A percentile compares a stretch with the other conserved stretches of the same genome.
Conservation (phyloP, 805 yeast genomes). For the Ogataea polymorpha region DNA sequence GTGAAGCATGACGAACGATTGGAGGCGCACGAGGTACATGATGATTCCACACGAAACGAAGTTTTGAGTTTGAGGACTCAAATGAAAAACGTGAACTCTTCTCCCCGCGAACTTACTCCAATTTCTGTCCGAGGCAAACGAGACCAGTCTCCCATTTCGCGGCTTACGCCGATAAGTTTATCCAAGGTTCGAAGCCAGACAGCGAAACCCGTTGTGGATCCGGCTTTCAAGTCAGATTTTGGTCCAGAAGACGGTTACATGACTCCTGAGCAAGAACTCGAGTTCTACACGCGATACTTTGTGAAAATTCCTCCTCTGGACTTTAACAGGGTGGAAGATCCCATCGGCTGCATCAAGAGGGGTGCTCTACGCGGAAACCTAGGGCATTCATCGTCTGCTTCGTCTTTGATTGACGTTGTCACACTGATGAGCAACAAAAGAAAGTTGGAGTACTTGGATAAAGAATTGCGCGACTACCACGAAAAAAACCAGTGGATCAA, state of each 20-base stretch:
- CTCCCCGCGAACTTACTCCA: conserved; percentile 3
- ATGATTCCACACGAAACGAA: conserved; percentile 12
- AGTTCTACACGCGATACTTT: conserved; percentile 37
- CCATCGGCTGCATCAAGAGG: conserved; percentile 17
- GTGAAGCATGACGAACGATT: background rate
- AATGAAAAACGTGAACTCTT: conserved; percentile 1
- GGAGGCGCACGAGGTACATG: conserved; percentile 15
- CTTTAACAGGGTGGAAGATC: conserved; percentile 21
- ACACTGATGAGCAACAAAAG: conserved; percentile 5
- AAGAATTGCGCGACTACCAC: conserved; percentile 17
- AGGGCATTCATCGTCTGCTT: conserved; percentile 24
- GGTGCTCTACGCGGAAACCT: conserved; percentile 21
- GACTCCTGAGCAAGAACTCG: conserved; percentile 35
- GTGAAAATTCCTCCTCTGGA: conserved; percentile 25
- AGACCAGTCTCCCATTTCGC: background rate
- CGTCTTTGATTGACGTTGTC: conserved; percentile 20
- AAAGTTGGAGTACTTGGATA: conserved; percentile 11
- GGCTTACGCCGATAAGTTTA: conserved; percentile 4
- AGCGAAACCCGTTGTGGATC: conserved; percentile 14
- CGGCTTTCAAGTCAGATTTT: conserved; percentile 24
- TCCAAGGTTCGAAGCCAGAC: conserved; percentile 1
- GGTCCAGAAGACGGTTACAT: conserved; percentile 39
- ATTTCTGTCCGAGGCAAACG: background rate
- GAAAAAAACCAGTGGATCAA: conserved; percentile 13
- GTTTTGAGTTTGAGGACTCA: background rate